Percentiles rank a stretch among this genome's conserved stretches.
Conservation (phyloP, 2,329 filamentous ascomycete genomes). For the Parafenestella ontariensis region DNA sequence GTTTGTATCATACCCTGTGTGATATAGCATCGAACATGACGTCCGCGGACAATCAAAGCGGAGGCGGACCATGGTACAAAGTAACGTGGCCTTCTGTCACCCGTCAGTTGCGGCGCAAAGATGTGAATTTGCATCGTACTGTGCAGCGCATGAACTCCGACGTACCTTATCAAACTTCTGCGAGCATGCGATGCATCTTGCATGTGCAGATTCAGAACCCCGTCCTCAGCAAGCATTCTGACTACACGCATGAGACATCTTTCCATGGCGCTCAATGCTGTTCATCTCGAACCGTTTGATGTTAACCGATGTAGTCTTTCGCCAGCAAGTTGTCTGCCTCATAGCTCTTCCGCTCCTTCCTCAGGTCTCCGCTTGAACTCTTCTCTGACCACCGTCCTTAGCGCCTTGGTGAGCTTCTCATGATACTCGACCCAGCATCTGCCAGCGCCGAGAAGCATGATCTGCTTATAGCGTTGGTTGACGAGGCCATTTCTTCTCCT, state of each 20-base stretch:
- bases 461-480: conserved; percentile 72
- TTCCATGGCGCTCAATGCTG: neutral
- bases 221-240: neutral
- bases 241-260: neutral
- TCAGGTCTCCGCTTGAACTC: conserved; percentile 64
- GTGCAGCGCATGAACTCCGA: conserved; percentile 1
- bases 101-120: conserved; percentile 4
- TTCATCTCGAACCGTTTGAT: neutral
- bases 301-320: no score
- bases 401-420: conserved; percentile 68
- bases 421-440: conserved; percentile 76
- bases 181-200: neutral
- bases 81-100: conserved; percentile 6
- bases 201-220: neutral
- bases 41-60: neutral
- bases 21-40: neutral
- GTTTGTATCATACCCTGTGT: neutral
- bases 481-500: conserved; percentile 66
- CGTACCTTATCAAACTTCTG: neutral
- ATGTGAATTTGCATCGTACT: neutral
- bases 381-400: conserved; percentile 68
- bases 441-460: conserved; percentile 71
- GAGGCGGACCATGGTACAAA: neutral
- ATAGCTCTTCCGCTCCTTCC: conserved; percentile 10
- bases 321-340: neutral